Percentiles rank a stretch among this genome's conserved stretches.
Conservation (phyloP, 1,284 basidiomycete species). For the Sphagnurus paluster region DNA sequence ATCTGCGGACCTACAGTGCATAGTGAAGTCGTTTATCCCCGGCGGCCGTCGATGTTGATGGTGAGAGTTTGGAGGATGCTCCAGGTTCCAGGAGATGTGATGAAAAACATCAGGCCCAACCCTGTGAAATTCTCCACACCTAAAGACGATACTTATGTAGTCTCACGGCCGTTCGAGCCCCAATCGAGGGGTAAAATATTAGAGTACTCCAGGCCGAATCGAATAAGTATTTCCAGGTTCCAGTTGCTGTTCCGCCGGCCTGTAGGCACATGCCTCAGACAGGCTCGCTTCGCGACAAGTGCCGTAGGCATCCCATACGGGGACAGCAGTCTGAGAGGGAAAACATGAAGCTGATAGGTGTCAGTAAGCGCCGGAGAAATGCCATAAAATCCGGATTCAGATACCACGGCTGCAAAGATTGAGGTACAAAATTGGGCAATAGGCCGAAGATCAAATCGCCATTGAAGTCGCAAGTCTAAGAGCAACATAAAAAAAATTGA, state of each 20-base stretch:
- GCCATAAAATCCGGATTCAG: conserved; percentile 14
- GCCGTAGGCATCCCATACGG: conserved; percentile 11
- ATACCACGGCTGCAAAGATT: conserved; percentile 10
- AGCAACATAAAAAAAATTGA: no score
- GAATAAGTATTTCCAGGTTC: no score
- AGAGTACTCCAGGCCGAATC: background rate
- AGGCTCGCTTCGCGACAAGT: conserved; percentile 1
- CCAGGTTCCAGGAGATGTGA: background rate
- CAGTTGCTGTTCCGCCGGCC: conserved; percentile 11
- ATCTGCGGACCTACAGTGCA: no score
- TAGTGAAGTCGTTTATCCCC: conserved; percentile 2
- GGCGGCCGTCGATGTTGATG: conserved; percentile 4
- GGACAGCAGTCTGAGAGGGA: background rate
- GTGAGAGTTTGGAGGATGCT: background rate
- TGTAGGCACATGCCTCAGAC: background rate
- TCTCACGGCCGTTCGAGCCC: background rate
- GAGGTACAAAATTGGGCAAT: background rate
- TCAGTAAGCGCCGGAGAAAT: conserved; percentile 11
- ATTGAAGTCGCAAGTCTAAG: background rate
- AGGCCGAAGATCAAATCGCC: background rate
- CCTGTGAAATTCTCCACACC: background rate
- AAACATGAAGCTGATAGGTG: conserved; percentile 5
- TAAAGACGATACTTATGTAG: no score
- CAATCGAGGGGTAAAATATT: background rate
- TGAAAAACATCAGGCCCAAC: background rate